A percentile compares a stretch with the other conserved stretches of the same genome.
These are phyloP conservation scores for Pyrenula massariospora DNA, from an alignment of 495 filamentous ascomycete species.

Conservation along the genomic window DNA sequence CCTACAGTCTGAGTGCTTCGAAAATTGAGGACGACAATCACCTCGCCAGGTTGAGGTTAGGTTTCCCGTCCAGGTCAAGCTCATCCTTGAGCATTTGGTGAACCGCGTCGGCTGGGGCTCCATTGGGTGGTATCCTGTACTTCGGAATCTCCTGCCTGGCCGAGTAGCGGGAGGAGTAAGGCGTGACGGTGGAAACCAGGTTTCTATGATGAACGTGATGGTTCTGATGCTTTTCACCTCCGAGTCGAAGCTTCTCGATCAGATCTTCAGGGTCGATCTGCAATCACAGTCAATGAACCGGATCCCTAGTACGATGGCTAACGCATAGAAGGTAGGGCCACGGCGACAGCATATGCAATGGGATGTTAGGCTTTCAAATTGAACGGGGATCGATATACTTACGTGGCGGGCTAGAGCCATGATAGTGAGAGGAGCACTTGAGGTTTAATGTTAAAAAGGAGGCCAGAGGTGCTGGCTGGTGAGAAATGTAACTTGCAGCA, in stretches of 20 bases:
- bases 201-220: constrained; percentile 25
- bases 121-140: constrained; percentile 49
- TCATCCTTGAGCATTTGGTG: constrained; percentile 64
- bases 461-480: not conserved
- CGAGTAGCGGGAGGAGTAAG: constrained; percentile 53
- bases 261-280: constrained; percentile 54
- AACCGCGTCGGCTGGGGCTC: constrained; percentile 50
- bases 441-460: no score
- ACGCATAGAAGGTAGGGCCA: no score
- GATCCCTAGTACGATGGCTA: no score
- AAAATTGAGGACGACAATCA: constrained; percentile 5
- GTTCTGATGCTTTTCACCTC: constrained; percentile 18
- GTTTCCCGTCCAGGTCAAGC: constrained; percentile 60
- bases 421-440: constrained; percentile 1
- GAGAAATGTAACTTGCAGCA: no score
- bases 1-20: not conserved
- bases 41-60: constrained; percentile 59
- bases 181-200: constrained; percentile 41
- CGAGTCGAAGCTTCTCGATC: constrained; percentile 37
- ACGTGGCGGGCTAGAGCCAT: constrained; percentile 31
- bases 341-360: no score
- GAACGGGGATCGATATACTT: no score
- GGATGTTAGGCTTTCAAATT: no score
- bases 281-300: not conserved
- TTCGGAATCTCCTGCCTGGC: constrained; percentile 53